A percentile compares a stretch with the other conserved stretches of the same genome.
phyloP scores from a whole-genome alignment of 768 basidiomycete species.

The Porpolomopsis calyptriformis region DNA sequence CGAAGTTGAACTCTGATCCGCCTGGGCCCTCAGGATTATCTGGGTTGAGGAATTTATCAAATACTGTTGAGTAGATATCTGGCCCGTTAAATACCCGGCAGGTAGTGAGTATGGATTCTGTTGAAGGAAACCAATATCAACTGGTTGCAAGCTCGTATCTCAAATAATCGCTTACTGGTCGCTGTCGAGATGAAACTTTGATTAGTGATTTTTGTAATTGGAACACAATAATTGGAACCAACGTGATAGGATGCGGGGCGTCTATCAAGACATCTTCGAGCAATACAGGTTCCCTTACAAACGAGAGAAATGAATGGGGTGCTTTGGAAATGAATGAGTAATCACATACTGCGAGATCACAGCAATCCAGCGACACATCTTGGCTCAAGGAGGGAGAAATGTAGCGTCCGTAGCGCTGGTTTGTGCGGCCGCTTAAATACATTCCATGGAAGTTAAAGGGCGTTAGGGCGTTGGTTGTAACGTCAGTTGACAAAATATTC shows the following conservation, averaged over 20 bases:
- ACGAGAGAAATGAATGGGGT: not conserved
- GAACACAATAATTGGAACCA: not conserved
- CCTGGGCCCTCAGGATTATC: not conserved
- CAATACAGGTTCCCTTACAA: not conserved
- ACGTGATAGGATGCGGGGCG: slow-evolving; percentile 2
- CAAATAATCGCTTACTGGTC: not conserved
- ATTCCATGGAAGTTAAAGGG: not conserved
- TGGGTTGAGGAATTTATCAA: too few relatives aligned
- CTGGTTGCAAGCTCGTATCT: not conserved
- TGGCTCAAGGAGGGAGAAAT: not conserved
- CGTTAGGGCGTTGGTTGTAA: not conserved
- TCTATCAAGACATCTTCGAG: slow-evolving; percentile 1
- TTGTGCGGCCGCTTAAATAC: not conserved
- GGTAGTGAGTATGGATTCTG: not conserved
- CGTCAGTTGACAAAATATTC: not conserved
- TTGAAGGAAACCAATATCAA: not conserved
- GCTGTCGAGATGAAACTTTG: not conserved
- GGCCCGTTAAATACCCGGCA: not conserved
- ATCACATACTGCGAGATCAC: not conserved
- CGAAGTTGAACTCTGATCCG: too few relatives aligned
- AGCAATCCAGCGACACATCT: slow-evolving; percentile 4
- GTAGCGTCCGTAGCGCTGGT: not conserved
- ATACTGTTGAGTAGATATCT: not conserved
- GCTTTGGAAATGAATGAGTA: not conserved
- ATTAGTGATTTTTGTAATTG: not conserved